Conservation (phyloP, 1,284 basidiomycete genomes). For the Tremellales sp. region DNA sequence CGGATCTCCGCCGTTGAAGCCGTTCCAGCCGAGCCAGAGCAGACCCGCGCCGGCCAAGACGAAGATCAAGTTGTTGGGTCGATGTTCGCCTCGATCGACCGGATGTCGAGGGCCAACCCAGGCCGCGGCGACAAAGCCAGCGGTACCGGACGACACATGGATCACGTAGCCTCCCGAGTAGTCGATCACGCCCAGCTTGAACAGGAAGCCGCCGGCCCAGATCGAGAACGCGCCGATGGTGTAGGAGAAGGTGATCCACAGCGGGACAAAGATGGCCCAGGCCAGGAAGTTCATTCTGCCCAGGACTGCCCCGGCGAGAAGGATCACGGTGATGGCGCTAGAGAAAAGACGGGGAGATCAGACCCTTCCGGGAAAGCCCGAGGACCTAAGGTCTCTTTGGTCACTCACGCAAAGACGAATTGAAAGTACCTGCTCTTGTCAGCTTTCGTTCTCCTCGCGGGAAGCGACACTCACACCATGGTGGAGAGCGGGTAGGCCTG, state of each 20-base stretch:
- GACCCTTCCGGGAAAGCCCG: background rate
- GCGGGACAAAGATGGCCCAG: conserved; percentile 19
- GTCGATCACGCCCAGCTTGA: conserved; percentile 19
- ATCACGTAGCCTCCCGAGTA: conserved; percentile 22
- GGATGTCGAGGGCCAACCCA: conserved; percentile 15
- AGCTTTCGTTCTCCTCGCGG: no score
- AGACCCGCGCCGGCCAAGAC: conserved; percentile 19
- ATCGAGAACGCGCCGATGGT: conserved; percentile 14
- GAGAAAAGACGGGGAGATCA: background rate
- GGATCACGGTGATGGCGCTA: conserved; percentile 19
- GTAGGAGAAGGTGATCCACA: conserved; percentile 20
- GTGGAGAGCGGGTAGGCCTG: conserved; percentile 15
- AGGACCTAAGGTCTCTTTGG: background rate
- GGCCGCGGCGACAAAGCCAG: conserved; percentile 17
- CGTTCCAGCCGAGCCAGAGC: conserved; percentile 18
- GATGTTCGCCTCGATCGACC: conserved; percentile 11
- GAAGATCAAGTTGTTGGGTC: conserved; percentile 19
- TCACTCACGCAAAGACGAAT: conserved; percentile 19
- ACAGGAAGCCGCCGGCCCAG: conserved; percentile 24
- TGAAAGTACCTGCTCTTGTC: conserved; percentile 14
- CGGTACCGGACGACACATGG: conserved; percentile 18
- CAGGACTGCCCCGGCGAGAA: conserved; percentile 21
- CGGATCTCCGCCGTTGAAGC: conserved; percentile 15
- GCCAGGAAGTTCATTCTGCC: conserved; percentile 23
- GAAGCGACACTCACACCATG: conserved; percentile 10